A percentile compares a stretch with the other conserved stretches of the same genome.
phyloP scores from a whole-genome alignment of 495 filamentous ascomycete species.

The Podospora pseudocomata region DNA sequence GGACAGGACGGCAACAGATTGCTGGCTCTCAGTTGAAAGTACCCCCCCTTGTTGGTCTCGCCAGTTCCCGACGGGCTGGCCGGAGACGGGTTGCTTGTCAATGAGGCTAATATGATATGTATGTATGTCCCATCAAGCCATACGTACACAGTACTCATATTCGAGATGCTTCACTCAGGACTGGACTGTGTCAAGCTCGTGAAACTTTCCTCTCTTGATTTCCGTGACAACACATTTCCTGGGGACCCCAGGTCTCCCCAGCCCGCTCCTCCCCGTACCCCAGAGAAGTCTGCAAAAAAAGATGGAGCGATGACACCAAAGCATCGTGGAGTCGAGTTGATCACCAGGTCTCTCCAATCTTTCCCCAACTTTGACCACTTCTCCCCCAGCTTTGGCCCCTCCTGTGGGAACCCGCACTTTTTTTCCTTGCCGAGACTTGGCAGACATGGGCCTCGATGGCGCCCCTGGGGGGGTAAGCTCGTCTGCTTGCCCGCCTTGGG shows the following conservation, averaged over 20 bases:
- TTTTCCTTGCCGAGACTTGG: conserved; percentile 26
- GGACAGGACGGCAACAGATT: conserved; percentile 27
- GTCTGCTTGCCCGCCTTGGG: conserved; percentile 13
- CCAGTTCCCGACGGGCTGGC: conserved; percentile 20
- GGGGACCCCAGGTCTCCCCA: conserved; percentile 5
- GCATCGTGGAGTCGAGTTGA: conserved; percentile 15
- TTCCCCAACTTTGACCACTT: conserved; percentile 29
- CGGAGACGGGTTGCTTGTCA: conserved; percentile 18
- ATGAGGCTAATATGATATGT: conserved; percentile 30
- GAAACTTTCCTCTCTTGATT: not conserved
- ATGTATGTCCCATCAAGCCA: not conserved
- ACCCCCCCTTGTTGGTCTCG: conserved; percentile 16
- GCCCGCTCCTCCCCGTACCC: not conserved
- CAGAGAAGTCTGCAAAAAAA: not conserved
- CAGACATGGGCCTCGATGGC: conserved; percentile 5
- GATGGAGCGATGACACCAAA: conserved; percentile 18
- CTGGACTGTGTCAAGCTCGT: not conserved
- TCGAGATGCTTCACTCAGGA: no score
- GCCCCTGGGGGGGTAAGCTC: not conserved
- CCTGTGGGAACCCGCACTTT: conserved; percentile 10
- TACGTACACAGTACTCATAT: no score
- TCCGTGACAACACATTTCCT: not conserved
- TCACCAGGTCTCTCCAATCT: conserved; percentile 28
- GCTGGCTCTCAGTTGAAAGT: conserved; percentile 20
- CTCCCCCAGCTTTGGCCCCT: conserved; percentile 6